Base-by-base conservation (phyloP, 805 yeast species). In the Metschnikowia baotianmanensis region DNA sequence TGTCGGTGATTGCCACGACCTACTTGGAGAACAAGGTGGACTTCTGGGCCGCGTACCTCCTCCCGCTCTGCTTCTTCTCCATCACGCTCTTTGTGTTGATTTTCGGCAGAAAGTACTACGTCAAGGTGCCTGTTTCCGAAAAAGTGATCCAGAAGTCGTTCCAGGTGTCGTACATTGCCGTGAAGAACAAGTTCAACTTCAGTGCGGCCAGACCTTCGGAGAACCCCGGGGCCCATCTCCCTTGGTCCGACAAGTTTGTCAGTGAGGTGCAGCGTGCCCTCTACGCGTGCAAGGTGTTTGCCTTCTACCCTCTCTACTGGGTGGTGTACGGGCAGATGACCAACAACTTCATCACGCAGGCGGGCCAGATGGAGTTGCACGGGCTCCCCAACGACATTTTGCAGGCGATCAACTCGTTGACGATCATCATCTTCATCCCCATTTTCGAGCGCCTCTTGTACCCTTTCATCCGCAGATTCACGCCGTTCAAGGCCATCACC, bases 361-460 rank as follows among this genome's bases (percentile, higher is more conserved):
- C 90, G 32, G 85, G 81, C 43, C 71, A 76, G 50, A 81, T 84
- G 86, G 78, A 82, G 53, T 68, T 76, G 40, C 88, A 85, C 59
- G 85, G 86, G 29, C 72, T 85, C 52, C 93, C 95, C 50, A 86
- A 86, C 58, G 95, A 85, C 70, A 71, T 85, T 53, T 75, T 85
- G 69, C 83, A 80, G 63, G 83, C 80, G 56, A 76, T 86, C 52
- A 83, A 86, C 62, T 84, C 93, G 21, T 67, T 86, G 52, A 82
- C 87, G 28, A 75, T 86, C 52, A 82, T 86, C 51, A 67, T 86
- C n/a, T 80, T 83, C 61, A 49, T 86, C 49, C 95, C 95, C 43
- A 69, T 85, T 51, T 73, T 74, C 62, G 87, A 85, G 60, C 62
- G 71, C 45, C 52, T 71, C n/a, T 42, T 82, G 11, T 85, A 68